Evolutionary conservation across 176 grass and related monocot genomes (phyloP).

Genomic region (Eragrostis curvula): DNA sequence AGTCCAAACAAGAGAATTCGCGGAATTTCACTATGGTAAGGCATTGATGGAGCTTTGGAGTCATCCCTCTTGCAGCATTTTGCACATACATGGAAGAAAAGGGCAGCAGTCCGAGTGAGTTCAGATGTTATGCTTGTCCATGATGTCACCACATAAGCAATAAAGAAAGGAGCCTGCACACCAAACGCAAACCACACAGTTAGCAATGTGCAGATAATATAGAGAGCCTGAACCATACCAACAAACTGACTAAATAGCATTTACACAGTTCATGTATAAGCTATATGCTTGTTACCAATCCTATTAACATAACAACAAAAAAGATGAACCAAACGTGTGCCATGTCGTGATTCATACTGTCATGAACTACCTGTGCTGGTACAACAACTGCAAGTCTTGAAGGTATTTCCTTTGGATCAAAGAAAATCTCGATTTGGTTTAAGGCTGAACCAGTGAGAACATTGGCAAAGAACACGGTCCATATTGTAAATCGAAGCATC

Average conservation of each 20-base stretch:
- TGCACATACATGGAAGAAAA: slow-evolving; percentile 61
- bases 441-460: slow-evolving; percentile 76
- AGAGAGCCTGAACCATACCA: slow-evolving; percentile 21
- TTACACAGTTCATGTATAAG: neutral
- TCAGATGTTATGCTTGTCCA: slow-evolving; percentile 87
- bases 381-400: slow-evolving; percentile 81
- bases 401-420: slow-evolving; percentile 87
- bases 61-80: slow-evolving; percentile 63
- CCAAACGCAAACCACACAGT: slow-evolving; percentile 27
- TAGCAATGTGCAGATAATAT: slow-evolving; percentile 26
- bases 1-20: slow-evolving; percentile 89
- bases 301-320: neutral
- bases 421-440: slow-evolving; percentile 51
- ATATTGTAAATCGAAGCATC: slow-evolving; percentile 96
- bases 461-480: slow-evolving; percentile 91
- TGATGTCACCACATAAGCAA: slow-evolving; percentile 94
- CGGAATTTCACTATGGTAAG: slow-evolving; percentile 95
- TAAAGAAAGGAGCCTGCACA: slow-evolving; percentile 87
- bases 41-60: slow-evolving; percentile 67
- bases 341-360: neutral
- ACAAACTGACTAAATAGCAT: neutral
- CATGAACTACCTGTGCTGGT: slow-evolving; percentile 66
- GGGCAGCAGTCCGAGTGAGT: slow-evolving; percentile 69
- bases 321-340: slow-evolving; percentile 3
- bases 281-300: neutral